These are phyloP conservation scores for Platismatia glauca DNA, from an alignment of 495 filamentous ascomycete species.

Conservation along the genomic window DNA sequence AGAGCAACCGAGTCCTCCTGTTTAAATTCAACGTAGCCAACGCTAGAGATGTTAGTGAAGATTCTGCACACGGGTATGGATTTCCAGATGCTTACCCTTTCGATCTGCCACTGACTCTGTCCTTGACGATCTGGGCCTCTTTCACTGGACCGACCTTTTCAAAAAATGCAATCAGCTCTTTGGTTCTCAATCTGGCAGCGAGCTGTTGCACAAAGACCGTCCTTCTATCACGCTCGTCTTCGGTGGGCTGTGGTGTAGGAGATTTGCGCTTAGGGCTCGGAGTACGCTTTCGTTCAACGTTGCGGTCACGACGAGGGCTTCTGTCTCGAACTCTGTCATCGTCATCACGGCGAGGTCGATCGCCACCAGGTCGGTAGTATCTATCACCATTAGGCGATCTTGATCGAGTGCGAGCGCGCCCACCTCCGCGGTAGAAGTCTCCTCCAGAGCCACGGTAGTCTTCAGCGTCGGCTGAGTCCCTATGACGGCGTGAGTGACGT, in stretches of 20 bases:
- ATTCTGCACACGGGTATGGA: neutral
- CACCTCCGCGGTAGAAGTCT: conserved; percentile 66
- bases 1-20: conserved; percentile 85
- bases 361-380: conserved; percentile 63
- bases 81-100: conserved; percentile 65
- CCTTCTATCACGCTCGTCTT: conserved; percentile 92
- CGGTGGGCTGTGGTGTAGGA: conserved; percentile 59
- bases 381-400: conserved; percentile 64
- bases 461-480: conserved; percentile 53
- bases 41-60: conserved; percentile 49
- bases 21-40: conserved; percentile 99
- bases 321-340: conserved; percentile 40
- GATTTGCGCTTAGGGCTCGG: conserved; percentile 45
- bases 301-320: conserved; percentile 46
- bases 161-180: conserved; percentile 91
- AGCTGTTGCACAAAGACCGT: conserved; percentile 99
- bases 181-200: conserved; percentile 81
- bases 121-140: conserved; percentile 99
- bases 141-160: conserved; percentile 93
- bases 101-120: conserved; percentile 88
- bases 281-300: conserved; percentile 45
- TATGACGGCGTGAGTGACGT: conserved; percentile 71
- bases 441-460: conserved; percentile 58
- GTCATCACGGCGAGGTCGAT: conserved; percentile 43
- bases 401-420: conserved; percentile 62